phyloP scores from a whole-genome alignment of 495 filamentous ascomycete species.

The Parathielavia appendiculata region DNA sequence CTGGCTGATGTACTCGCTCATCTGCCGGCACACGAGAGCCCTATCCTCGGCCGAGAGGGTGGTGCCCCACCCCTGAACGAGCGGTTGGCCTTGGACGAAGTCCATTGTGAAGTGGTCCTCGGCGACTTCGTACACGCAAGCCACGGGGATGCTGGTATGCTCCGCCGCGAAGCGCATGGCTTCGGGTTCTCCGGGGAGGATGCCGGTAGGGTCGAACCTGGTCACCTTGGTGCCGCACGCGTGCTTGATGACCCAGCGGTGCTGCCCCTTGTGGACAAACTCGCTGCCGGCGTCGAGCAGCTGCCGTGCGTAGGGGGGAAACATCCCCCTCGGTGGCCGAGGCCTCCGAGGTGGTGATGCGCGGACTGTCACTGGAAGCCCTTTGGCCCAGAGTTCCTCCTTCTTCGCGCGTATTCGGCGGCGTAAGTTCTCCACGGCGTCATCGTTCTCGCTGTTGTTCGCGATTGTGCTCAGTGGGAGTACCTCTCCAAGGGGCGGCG shows the following conservation, averaged over 20 bases:
- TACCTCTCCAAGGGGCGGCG: too few relatives aligned
- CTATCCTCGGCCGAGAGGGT: neutral
- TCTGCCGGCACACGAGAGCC: neutral
- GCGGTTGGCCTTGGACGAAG: neutral
- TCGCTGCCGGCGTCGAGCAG: neutral
- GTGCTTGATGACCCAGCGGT: conserved; percentile 1
- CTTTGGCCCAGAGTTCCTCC: too few relatives aligned
- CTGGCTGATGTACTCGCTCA: neutral
- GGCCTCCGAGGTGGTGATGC: neutral
- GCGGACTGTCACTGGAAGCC: too few relatives aligned
- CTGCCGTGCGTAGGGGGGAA: neutral
- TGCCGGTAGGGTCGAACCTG: neutral
- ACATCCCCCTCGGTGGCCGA: neutral
- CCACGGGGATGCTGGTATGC: conserved; percentile 4
- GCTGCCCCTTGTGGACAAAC: neutral
- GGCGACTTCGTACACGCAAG: neutral
- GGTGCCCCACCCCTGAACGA: neutral
- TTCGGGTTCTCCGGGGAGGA: neutral
- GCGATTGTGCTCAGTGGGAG: too few relatives aligned
- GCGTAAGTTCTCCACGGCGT: too few relatives aligned
- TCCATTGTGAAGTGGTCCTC: neutral
- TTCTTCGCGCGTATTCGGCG: too few relatives aligned
- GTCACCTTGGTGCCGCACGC: conserved; percentile 1
- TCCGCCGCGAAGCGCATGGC: neutral
- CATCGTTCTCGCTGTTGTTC: too few relatives aligned